phyloP scores from a whole-genome alignment of 177 flowering plant species.

The Vitis hybrid region DNA sequence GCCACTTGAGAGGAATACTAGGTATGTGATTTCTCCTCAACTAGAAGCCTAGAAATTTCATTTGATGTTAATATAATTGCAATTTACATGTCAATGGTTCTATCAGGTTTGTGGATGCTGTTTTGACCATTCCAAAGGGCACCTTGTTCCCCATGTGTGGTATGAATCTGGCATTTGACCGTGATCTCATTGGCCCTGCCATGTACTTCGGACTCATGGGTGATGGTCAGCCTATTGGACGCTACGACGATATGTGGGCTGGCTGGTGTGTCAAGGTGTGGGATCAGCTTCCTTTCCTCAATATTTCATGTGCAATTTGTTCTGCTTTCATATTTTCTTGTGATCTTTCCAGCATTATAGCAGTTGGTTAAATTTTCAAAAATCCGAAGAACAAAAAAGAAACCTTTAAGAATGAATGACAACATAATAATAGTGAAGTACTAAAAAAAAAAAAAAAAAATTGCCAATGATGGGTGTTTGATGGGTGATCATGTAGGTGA shows the following conservation, averaged over 20 bases:
- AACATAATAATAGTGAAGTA: no score
- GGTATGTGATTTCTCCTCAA: conserved; percentile 24
- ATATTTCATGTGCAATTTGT: background rate
- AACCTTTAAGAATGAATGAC: no score
- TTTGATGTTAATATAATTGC: background rate
- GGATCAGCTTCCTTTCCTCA: background rate
- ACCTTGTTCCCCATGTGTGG: conserved; percentile 84
- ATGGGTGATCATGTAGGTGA: conserved; percentile 40
- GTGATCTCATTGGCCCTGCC: conserved; percentile 72
- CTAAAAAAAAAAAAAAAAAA: no score
- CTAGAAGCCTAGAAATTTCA: no score
- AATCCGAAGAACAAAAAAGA: no score
- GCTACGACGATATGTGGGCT: conserved; percentile 89
- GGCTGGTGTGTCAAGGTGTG: conserved; percentile 81
- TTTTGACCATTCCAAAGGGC: conserved; percentile 68
- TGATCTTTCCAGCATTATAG: no score
- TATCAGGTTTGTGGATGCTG: conserved; percentile 59
- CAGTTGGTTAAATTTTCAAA: no score
- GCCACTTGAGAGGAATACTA: conserved; percentile 64
- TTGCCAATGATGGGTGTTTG: background rate
- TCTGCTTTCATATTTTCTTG: background rate
- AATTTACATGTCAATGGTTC: background rate
- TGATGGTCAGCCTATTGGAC: conserved; percentile 83
- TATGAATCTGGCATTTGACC: conserved; percentile 71
- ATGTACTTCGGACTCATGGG: conserved; percentile 90